These are phyloP conservation scores for Leccinum truebloodii DNA, from an alignment of 768 basidiomycete genomes.

Conservation along the genomic window DNA sequence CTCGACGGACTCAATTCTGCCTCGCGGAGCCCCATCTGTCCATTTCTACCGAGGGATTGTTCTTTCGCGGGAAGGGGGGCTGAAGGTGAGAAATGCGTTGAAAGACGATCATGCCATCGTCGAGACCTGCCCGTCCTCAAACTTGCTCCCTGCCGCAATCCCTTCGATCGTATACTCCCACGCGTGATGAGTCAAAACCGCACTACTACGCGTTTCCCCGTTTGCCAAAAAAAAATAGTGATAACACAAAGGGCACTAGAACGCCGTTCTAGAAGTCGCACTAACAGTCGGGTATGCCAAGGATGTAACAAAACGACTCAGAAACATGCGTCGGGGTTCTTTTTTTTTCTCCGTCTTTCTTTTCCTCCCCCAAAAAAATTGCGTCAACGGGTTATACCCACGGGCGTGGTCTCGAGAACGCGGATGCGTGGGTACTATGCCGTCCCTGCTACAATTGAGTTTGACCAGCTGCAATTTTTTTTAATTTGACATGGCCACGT, in stretches of 20 bases:
- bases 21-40: not conserved
- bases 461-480: constrained; percentile 25
- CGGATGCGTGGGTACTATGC: constrained; percentile 13
- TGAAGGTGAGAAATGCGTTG: not conserved
- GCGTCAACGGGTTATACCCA: constrained; percentile 1
- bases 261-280: not conserved
- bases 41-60: not conserved
- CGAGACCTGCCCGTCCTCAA: not conserved
- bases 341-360: not conserved
- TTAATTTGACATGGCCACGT: constrained; percentile 13
- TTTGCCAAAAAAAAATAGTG: not conserved
- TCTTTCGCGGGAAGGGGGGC: not conserved
- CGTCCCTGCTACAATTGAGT: constrained; percentile 15
- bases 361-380: not conserved
- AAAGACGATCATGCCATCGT: not conserved
- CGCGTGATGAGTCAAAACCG: not conserved
- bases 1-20: not conserved
- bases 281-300: not conserved
- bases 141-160: not conserved
- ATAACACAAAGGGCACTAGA: not conserved
- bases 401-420: constrained; percentile 1
- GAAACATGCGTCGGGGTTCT: not conserved
- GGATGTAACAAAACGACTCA: not conserved
- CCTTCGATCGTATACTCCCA: not conserved
- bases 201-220: not conserved